phyloP scores from a whole-genome alignment of 768 basidiomycete genomes.

The Tricholoma saponaceum region DNA sequence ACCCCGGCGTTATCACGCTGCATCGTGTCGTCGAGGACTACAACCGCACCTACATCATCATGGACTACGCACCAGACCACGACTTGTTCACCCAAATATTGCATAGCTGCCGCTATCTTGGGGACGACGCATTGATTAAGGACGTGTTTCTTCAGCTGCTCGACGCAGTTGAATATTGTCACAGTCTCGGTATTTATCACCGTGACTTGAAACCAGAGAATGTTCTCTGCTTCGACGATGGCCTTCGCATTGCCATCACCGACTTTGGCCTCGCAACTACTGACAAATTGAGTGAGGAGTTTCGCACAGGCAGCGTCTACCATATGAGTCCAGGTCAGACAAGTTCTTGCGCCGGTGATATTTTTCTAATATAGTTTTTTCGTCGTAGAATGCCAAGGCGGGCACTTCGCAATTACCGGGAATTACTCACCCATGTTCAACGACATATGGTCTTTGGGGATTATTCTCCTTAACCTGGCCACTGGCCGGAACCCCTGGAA shows the following conservation, averaged over 20 bases:
- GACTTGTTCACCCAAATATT: slow-evolving; percentile 93
- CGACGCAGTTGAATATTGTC: slow-evolving; percentile 92
- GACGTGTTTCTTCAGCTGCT: slow-evolving; percentile 91
- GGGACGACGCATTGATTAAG: slow-evolving; percentile 81
- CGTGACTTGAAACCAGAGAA: slow-evolving; percentile 98
- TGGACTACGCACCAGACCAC: slow-evolving; percentile 90
- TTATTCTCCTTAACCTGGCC: slow-evolving; percentile 93
- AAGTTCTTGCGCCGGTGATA: slow-evolving; percentile 1
- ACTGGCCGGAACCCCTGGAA: slow-evolving; percentile 98
- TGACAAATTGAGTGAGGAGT: slow-evolving; percentile 81
- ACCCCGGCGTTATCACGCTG: slow-evolving; percentile 82
- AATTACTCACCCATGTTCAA: slow-evolving; percentile 86
- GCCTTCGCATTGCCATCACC: slow-evolving; percentile 79
- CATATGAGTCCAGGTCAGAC: slow-evolving; percentile 92
- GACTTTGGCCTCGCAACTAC: slow-evolving; percentile 96
- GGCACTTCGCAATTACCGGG: slow-evolving; percentile 56
- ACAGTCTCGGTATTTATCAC: slow-evolving; percentile 89
- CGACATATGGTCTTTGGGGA: slow-evolving; percentile 96
- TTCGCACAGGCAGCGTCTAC: slow-evolving; percentile 91
- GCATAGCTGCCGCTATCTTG: slow-evolving; percentile 73
- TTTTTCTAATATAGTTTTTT: slow-evolving; percentile 10
- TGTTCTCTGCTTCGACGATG: slow-evolving; percentile 80
- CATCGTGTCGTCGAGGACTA: slow-evolving; percentile 86
- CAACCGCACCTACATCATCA: slow-evolving; percentile 81
- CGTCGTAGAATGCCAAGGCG: slow-evolving; percentile 82